Base-by-base conservation (phyloP, 2,329 filamentous ascomycete species). In the Hirsutella thompsonii region DNA sequence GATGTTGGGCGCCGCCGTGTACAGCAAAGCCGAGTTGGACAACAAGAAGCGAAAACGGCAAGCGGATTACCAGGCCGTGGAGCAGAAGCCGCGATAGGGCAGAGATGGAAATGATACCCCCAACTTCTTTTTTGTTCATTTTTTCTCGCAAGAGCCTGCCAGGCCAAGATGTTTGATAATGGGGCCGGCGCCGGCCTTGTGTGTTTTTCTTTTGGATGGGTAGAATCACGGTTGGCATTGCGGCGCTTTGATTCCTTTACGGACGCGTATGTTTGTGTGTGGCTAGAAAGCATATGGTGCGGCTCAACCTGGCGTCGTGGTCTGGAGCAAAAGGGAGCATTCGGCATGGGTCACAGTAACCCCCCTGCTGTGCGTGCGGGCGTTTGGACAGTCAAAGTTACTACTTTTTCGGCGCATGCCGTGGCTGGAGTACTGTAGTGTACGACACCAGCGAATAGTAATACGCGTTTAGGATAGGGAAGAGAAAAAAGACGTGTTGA, bases 11-110 rank as follows among this genome's bases (percentile, higher is more conserved):
- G 74, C 72, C 8, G 72, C 64, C 11, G 70, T 70, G 55, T 78
- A 77, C 60, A 74, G 70, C 57, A 69, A 69, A 50, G 69, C 74
- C 14, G 72, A 76, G 56, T 57, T 76, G 30, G 64, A 70, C 49
- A 64, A 64, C 50, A 72, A 67, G 57, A 54, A 48, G 51, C 56
- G 47, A 45, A 54, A 55, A 44, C 49, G 52, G 33, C 49, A 57
- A 44, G 39, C 52, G 4, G 43, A 51, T 20, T 63, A 63, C 49
- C 59, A 61, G 48, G 53, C 59, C 18, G 51, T 63, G 14, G 50
- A 55, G n/a, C 60, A 63, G 41, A 56, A 53, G 41, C 38, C 49
- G 33, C 48, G 50, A 37, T 55, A 51, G 45, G 23, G 6, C 35
- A 38, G 21, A 23, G n/a, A 20, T 20, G n/a, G 26, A 30, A 19